Evolutionary conservation across 305 asterid species (phyloP).

Genomic region (Ilex paraguariensis): DNA sequence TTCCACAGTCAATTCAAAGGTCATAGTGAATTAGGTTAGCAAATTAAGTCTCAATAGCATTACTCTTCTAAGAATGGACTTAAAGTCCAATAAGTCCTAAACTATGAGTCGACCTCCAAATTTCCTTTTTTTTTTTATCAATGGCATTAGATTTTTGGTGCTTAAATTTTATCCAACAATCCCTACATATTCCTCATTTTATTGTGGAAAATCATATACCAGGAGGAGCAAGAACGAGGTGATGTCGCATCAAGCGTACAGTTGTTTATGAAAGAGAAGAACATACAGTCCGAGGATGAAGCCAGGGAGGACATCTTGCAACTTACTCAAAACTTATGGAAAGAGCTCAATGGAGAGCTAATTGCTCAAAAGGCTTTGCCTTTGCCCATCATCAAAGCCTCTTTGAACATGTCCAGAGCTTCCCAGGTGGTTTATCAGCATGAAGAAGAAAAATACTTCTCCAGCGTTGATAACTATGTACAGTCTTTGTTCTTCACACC

Average conservation of each 20-base stretch:
- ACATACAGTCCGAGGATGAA: slow-evolving; percentile 38
- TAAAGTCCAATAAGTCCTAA: neutral
- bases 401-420: slow-evolving; percentile 66
- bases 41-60: too few relatives aligned
- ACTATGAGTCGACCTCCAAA: too few relatives aligned
- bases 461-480: slow-evolving; percentile 65
- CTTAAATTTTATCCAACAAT: neutral
- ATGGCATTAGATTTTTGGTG: neutral
- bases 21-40: too few relatives aligned
- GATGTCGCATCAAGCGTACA: slow-evolving; percentile 58
- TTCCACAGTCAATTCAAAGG: too few relatives aligned
- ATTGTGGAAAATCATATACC: neutral
- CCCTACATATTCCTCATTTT: neutral
- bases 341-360: slow-evolving; percentile 41
- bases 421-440: slow-evolving; percentile 70
- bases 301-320: slow-evolving; percentile 34
- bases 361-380: slow-evolving; percentile 31
- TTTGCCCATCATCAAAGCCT: slow-evolving; percentile 35
- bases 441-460: slow-evolving; percentile 44
- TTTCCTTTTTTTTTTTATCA: neutral
- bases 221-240: slow-evolving; percentile 75
- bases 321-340: slow-evolving; percentile 42
- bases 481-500: slow-evolving; percentile 64
- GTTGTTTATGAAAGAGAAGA: slow-evolving; percentile 43
- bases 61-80: too few relatives aligned